A percentile compares a stretch with the other conserved stretches of the same genome.
Evolutionary conservation across 73 alveolate species (phyloP).

Genomic region (Tetrahymena malaccensis): DNA sequence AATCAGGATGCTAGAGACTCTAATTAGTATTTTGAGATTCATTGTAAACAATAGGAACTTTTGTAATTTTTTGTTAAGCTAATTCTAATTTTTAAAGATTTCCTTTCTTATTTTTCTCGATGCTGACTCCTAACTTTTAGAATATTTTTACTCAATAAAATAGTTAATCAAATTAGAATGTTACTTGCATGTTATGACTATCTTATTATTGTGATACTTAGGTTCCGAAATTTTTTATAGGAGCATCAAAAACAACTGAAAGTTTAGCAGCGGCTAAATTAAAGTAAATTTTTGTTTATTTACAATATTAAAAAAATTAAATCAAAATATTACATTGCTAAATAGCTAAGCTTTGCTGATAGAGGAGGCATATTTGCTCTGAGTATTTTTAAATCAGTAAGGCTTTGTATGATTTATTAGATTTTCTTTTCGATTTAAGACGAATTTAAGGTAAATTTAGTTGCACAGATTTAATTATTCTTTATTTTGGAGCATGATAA

Average conservation of each 20-base stretch:
- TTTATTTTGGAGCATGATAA: not conserved
- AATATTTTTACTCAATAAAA: not conserved
- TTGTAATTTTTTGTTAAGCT: not conserved
- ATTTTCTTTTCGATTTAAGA: not conserved
- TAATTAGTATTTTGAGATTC: not conserved
- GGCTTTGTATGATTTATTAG: not conserved
- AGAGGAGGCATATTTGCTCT: not conserved
- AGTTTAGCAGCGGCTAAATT: not conserved
- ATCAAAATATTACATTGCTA: not conserved
- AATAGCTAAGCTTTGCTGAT: not conserved
- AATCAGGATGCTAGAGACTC: not conserved
- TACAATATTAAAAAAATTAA: too few relatives aligned
- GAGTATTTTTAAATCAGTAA: not conserved
- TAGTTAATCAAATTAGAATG: not conserved
- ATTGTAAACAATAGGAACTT: not conserved
- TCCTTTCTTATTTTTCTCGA: not conserved
- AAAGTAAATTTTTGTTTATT: too few relatives aligned
- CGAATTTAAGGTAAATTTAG: not conserved
- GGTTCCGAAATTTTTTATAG: not conserved
- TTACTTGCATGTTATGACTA: not conserved
- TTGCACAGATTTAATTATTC: not conserved
- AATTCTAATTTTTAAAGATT: not conserved
- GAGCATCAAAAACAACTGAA: not conserved
- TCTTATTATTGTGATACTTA: not conserved
- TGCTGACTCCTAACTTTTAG: not conserved